These are phyloP conservation scores for Chaetomiaceae sp. DNA, from an alignment of 2,329 filamentous ascomycete species.

Conservation along the genomic window DNA sequence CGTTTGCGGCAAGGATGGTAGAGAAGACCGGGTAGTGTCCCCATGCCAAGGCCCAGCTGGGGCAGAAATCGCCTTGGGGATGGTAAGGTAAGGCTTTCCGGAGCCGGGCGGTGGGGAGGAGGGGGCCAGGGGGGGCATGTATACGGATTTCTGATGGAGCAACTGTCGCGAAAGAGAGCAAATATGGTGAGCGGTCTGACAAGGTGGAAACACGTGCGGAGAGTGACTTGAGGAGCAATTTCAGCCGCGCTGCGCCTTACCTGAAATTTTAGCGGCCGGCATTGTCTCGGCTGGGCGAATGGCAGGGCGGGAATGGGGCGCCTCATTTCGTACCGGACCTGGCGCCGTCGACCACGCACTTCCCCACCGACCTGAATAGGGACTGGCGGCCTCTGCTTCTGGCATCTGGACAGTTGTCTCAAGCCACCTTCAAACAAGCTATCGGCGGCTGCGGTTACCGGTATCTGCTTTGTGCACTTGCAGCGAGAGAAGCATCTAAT, in stretches of 20 bases:
- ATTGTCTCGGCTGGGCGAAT: constrained; percentile 16
- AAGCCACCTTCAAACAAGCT: constrained; percentile 5
- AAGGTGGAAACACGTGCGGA: constrained; percentile 2
- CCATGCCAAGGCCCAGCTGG: constrained; percentile 21
- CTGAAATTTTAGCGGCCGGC: constrained; percentile 21
- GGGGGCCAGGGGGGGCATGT: too few relatives aligned
- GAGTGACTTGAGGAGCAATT: constrained; percentile 4
- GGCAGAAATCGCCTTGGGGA: constrained; percentile 14
- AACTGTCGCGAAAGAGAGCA: constrained; percentile 10
- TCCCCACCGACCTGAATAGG: constrained; percentile 4
- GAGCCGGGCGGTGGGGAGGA: neutral
- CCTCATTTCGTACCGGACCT: constrained; percentile 11
- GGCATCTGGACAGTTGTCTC: neutral
- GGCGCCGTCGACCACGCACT: constrained; percentile 7
- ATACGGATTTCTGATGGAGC: constrained; percentile 15
- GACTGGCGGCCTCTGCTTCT: constrained; percentile 20
- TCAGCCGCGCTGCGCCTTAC: constrained; percentile 27
- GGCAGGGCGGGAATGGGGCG: constrained; percentile 3
- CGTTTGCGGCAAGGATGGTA: constrained; percentile 14
- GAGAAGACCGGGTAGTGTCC: neutral
- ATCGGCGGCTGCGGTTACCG: constrained; percentile 16
- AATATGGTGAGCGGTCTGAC: constrained; percentile 5
- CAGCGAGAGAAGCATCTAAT: too few relatives aligned
- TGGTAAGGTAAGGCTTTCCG: constrained; percentile 20
- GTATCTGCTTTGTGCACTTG: constrained; percentile 9